phyloP scores from a whole-genome alignment of 495 filamentous ascomycete species.

The Rhypophila decipiens region DNA sequence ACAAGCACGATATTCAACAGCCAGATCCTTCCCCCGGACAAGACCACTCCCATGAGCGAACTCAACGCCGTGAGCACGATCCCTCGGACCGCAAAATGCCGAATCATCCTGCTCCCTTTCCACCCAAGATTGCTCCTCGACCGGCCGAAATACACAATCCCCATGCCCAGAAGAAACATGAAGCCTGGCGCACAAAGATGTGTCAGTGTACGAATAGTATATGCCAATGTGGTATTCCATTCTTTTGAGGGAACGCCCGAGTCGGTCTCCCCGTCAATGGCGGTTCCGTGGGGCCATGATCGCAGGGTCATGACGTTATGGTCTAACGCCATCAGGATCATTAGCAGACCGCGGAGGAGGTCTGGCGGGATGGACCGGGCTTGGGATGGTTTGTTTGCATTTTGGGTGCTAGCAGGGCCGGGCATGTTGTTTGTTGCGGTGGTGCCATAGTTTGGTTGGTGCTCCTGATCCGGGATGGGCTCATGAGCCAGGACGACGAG shows the following conservation, averaged over 20 bases:
- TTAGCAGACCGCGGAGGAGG: conserved; percentile 27
- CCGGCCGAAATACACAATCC: conserved; percentile 25
- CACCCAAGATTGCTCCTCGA: conserved; percentile 25
- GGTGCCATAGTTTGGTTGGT: neutral
- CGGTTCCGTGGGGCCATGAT: conserved; percentile 26
- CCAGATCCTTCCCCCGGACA: conserved; percentile 18
- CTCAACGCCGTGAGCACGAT: conserved; percentile 19
- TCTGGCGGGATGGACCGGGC: conserved; percentile 26
- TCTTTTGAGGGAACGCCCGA: conserved; percentile 13
- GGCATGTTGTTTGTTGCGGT: neutral
- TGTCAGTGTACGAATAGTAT: conserved; percentile 20
- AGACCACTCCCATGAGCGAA: conserved; percentile 7
- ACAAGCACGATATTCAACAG: conserved; percentile 30
- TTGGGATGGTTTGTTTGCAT: too few species aligned
- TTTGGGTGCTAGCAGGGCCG: conserved; percentile 3
- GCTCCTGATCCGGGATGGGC: conserved; percentile 1
- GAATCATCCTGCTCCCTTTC: conserved; percentile 15
- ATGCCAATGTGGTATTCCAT: conserved; percentile 24
- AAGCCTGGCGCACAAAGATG: conserved; percentile 33
- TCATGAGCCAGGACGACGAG: conserved; percentile 6
- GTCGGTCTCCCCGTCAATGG: conserved; percentile 19
- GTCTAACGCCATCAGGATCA: conserved; percentile 28
- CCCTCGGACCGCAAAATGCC: conserved; percentile 22
- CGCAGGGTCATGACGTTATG: conserved; percentile 21
- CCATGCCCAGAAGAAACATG: conserved; percentile 32